A percentile compares a stretch with the other conserved stretches of the same genome.
Evolutionary conservation across 2,329 filamentous ascomycete species (phyloP).

Genomic region (Hypoxylon rubiginosum): DNA sequence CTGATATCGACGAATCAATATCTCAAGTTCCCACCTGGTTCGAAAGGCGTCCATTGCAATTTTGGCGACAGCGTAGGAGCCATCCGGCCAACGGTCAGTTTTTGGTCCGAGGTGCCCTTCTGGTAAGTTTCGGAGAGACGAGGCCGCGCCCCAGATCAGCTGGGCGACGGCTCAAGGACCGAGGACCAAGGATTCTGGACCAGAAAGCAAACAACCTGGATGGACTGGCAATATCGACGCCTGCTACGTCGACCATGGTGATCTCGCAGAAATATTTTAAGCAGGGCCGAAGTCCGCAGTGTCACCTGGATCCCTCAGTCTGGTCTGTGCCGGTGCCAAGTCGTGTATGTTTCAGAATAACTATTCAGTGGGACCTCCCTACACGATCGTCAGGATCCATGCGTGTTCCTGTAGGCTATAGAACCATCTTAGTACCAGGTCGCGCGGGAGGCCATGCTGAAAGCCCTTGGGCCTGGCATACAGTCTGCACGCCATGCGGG

Average conservation of each 20-base stretch:
- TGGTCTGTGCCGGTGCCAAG: slow-evolving; percentile 42
- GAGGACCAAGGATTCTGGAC: slow-evolving; percentile 17
- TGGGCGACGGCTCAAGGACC: slow-evolving; percentile 21
- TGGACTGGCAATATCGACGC: slow-evolving; percentile 39
- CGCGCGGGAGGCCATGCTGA: slow-evolving; percentile 35
- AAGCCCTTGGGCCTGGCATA: background rate
- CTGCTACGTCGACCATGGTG: slow-evolving; percentile 34
- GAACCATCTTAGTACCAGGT: slow-evolving; percentile 33
- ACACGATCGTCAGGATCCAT: slow-evolving; percentile 44
- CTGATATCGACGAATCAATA: slow-evolving; percentile 42
- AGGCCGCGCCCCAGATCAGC: slow-evolving; percentile 44
- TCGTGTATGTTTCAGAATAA: slow-evolving; percentile 47
- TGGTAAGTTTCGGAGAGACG: slow-evolving; percentile 47
- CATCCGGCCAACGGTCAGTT: slow-evolving; percentile 29
- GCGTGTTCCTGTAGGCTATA: slow-evolving; percentile 38
- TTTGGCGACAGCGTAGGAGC: slow-evolving; percentile 30
- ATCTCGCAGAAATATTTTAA: slow-evolving; percentile 33
- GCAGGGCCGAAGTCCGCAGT: slow-evolving; percentile 13
- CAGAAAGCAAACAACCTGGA: slow-evolving; percentile 31
- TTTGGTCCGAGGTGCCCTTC: slow-evolving; percentile 43
- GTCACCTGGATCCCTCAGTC: slow-evolving; percentile 29
- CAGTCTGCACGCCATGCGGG: slow-evolving; percentile 34
- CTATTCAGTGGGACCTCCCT: slow-evolving; percentile 36
- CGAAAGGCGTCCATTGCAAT: slow-evolving; percentile 31
- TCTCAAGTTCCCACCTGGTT: slow-evolving; percentile 30